phyloP scores from a whole-genome alignment of 495 filamentous ascomycete species.

The Acidomyces sp. region DNA sequence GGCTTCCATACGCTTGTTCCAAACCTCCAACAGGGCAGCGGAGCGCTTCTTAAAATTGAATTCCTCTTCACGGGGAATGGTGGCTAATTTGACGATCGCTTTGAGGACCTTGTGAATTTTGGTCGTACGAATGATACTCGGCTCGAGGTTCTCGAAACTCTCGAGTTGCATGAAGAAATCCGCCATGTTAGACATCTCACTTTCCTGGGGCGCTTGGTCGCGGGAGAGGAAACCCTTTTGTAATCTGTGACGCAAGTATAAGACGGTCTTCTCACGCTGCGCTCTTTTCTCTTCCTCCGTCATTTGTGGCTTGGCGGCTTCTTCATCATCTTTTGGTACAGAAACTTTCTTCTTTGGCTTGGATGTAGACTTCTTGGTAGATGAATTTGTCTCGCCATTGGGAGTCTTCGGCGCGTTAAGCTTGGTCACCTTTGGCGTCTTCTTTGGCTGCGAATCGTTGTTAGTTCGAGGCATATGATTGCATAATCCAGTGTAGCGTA shows the following conservation, averaged over 20 bases:
- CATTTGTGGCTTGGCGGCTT: constrained; percentile 40
- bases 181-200: constrained; percentile 75
- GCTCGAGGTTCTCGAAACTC: constrained; percentile 63
- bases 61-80: constrained; percentile 73
- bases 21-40: constrained; percentile 57
- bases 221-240: constrained; percentile 80
- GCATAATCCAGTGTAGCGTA: constrained; percentile 27
- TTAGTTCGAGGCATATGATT: background rate
- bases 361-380: constrained; percentile 35
- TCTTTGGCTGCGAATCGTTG: constrained; percentile 31
- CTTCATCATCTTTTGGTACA: constrained; percentile 38
- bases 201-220: constrained; percentile 65
- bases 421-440: constrained; percentile 54
- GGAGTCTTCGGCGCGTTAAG: constrained; percentile 47
- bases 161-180: constrained; percentile 70
- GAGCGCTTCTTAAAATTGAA: constrained; percentile 73
- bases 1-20: constrained; percentile 62
- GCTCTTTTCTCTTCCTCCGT: constrained; percentile 47
- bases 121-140: constrained; percentile 66
- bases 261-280: constrained; percentile 53
- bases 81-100: constrained; percentile 68
- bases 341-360: constrained; percentile 39
- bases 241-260: constrained; percentile 78
- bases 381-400: constrained; percentile 31
- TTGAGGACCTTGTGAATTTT: constrained; percentile 94